Percentiles rank a stretch among this genome's conserved stretches.
These are phyloP conservation scores for Lagenaria siceraria DNA, from an alignment of 306 rosid species.

Conservation along the genomic window DNA sequence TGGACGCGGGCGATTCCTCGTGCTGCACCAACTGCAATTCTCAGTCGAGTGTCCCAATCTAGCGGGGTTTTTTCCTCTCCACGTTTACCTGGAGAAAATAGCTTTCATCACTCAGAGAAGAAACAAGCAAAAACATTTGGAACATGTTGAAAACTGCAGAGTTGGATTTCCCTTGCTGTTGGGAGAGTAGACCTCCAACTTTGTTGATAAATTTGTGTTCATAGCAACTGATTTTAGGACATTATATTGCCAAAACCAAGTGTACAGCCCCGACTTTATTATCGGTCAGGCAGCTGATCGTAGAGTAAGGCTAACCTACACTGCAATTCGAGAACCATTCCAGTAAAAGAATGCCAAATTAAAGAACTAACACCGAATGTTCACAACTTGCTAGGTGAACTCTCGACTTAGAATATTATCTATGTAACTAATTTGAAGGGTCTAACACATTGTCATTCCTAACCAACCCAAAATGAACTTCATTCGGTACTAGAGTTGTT, in stretches of 20 bases:
- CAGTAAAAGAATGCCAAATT: neutral
- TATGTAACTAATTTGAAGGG: neutral
- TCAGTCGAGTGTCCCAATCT: constrained; percentile 67
- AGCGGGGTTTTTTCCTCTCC: constrained; percentile 58
- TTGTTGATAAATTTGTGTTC: neutral
- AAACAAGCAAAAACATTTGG: neutral
- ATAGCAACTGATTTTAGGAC: neutral
- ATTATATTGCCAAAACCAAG: neutral
- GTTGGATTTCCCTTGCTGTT: neutral
- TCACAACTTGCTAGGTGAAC: neutral
- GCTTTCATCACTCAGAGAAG: neutral
- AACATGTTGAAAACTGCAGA: neutral
- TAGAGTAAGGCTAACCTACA: neutral
- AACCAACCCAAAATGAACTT: neutral
- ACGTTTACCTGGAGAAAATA: constrained; percentile 50
- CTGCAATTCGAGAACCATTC: neutral
- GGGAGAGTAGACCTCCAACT: neutral
- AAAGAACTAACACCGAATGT: neutral
- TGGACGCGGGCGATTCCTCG: constrained; percentile 70
- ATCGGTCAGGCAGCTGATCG: neutral
- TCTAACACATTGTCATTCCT: neutral
- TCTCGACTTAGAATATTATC: neutral
- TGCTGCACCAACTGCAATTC: constrained; percentile 72
- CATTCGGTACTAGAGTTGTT: neutral
- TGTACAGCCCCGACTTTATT: neutral